These are phyloP conservation scores for Globisporangium perplexum DNA, from an alignment of 352 stramenopile genomes.

Conservation along the genomic window DNA sequence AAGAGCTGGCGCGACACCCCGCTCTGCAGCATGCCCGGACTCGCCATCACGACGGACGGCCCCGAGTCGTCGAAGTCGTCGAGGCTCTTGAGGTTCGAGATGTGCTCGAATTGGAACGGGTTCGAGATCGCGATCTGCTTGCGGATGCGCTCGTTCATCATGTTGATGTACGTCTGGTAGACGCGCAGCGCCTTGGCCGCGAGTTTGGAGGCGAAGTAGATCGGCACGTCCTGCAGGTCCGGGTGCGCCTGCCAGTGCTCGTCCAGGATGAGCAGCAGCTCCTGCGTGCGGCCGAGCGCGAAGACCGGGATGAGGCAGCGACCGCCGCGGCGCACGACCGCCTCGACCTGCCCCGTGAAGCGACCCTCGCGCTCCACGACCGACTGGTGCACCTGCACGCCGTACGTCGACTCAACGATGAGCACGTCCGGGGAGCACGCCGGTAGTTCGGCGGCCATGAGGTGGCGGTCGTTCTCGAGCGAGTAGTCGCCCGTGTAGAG, in stretches of 20 bases:
- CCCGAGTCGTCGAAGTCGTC: slow-evolving; percentile 97
- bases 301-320: slow-evolving; percentile 98
- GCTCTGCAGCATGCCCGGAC: slow-evolving; percentile 98
- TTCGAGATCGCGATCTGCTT: slow-evolving; percentile 98
- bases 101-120: slow-evolving; percentile 96
- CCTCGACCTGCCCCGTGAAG: slow-evolving; percentile 96
- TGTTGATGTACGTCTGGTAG: slow-evolving; percentile 99
- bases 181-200: slow-evolving; percentile 94
- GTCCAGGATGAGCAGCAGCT: slow-evolving; percentile 98
- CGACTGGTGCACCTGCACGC: slow-evolving; percentile 95
- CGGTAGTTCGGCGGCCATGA: slow-evolving; percentile 90
- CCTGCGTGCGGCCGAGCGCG: slow-evolving; percentile 96
- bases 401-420: slow-evolving; percentile 99
- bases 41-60: slow-evolving; percentile 98
- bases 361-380: slow-evolving; percentile 94
- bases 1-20: slow-evolving; percentile 97
- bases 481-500: slow-evolving; percentile 99
- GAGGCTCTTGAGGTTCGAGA: slow-evolving; percentile 96
- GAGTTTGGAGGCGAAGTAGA: slow-evolving; percentile 98
- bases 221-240: slow-evolving; percentile 95
- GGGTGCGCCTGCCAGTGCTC: slow-evolving; percentile 97
- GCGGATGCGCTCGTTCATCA: slow-evolving; percentile 98
- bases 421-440: slow-evolving; percentile 94
- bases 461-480: slow-evolving; percentile 97
- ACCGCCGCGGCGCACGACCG: slow-evolving; percentile 94